Evolutionary conservation across 1,284 basidiomycete genomes (phyloP).

Genomic region (Mycosarcoma mackinlayi): DNA sequence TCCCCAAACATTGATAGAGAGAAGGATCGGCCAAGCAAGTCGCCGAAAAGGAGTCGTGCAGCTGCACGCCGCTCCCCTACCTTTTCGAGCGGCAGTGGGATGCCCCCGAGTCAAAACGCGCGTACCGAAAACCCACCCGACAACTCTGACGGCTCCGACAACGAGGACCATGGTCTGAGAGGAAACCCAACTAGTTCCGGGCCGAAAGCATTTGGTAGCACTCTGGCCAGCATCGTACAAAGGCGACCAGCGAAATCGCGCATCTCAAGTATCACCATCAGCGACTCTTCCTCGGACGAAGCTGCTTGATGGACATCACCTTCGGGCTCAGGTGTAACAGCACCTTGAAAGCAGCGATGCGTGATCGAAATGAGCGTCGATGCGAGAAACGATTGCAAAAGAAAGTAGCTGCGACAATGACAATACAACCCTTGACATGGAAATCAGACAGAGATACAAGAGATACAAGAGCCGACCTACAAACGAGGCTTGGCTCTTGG

Average conservation of each 20-base stretch:
- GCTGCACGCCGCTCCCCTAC: background rate
- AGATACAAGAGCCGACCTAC: background rate
- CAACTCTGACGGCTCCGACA: background rate
- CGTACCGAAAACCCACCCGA: background rate
- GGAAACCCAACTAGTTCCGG: too few species aligned
- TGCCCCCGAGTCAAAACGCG: slow-evolving; percentile 4
- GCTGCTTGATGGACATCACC: background rate
- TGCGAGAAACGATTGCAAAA: background rate
- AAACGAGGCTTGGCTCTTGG: slow-evolving; percentile 17
- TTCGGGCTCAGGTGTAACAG: too few species aligned
- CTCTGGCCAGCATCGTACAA: background rate
- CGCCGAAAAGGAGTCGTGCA: slow-evolving; percentile 6
- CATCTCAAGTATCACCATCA: slow-evolving; percentile 24
- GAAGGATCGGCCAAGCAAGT: slow-evolving; percentile 6
- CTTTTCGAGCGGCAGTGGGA: too few species aligned
- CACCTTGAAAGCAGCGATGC: too few species aligned
- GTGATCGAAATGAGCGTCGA: background rate
- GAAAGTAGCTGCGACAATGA: background rate
- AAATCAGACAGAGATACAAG: background rate
- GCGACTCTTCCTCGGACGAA: slow-evolving; percentile 10
- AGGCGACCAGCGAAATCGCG: slow-evolving; percentile 1
- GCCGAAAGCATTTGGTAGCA: background rate
- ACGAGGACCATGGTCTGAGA: too few species aligned
- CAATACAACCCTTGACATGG: background rate
- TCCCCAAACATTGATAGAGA: background rate